Base-by-base conservation (phyloP, 1,284 basidiomycete genomes). In the Wolfiporia cocos region DNA sequence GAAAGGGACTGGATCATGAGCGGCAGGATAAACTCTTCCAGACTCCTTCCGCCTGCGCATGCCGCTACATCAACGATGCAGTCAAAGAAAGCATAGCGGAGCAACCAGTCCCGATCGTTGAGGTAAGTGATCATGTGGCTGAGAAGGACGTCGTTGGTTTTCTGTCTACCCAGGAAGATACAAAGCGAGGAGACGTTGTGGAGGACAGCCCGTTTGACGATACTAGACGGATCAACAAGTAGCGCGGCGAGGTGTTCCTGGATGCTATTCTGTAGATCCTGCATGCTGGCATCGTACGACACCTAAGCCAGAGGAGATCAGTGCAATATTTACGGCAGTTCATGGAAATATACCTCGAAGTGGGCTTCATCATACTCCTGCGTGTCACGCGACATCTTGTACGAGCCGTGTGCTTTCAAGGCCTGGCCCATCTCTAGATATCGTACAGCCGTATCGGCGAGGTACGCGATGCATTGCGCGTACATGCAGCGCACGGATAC, bases 41-140 rank as follows among this genome's bases (percentile, higher is more conserved):
- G 58, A 56, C 89, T 92, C 43, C 83, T 69, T 17, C 87, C 84
- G 0, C 92, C 92, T 3, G 92, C 90, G 64, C 91, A 93, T 0
- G 87, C 88, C 5, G 92, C 95, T 2, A 99, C 91, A 46, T 91
- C 91, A 6, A 96, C 90, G 20, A 98, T 92, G 48, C 89, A 90
- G 58, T 96, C 92, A 56, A 98, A 97, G 62, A 99, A 98, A 0
- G 91, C 89, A 50, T 85, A 78, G 2, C 96, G 75, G 34, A 99
- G 67, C 18, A 88, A 66, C 94, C 95, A 98, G 57, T 96, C 92
- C 9, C 89, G 72, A 55, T 98, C 94, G 58, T 99, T 99, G 52
- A 99, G 74, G 57, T 97, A 99, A 0, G 96, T 99, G 61, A 99
- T 94, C 84, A 99, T 95, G 61, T 99, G 94, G 52, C 92, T 93